Evolutionary conservation across 192 early-diverging fungal genomes (phyloP).

Genomic region (Kappamyces sp.): DNA sequence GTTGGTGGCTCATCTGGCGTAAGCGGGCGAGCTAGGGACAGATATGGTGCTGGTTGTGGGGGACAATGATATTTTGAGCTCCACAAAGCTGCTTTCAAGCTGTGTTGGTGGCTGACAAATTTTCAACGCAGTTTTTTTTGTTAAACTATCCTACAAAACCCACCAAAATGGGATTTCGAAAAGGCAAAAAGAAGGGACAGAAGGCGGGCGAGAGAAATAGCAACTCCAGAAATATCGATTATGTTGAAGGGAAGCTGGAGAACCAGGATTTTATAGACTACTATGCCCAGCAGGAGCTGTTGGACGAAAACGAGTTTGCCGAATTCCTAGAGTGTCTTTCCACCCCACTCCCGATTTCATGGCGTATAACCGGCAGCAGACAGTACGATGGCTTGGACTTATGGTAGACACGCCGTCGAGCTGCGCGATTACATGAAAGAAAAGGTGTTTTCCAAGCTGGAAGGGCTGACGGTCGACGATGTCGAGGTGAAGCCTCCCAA

Average conservation of each 20-base stretch:
- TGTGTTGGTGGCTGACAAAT: background rate
- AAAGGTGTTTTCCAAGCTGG: constrained; percentile 55
- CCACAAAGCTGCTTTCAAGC: background rate
- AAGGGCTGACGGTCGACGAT: constrained; percentile 60
- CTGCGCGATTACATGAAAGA: constrained; percentile 65
- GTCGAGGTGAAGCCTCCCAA: constrained; percentile 66
- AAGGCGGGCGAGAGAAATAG: too few species aligned
- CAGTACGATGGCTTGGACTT: constrained; percentile 33
- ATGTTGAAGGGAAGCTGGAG: constrained; percentile 25
- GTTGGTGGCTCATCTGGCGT: too few species aligned
- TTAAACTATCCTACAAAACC: background rate
- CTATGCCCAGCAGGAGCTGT: constrained; percentile 66
- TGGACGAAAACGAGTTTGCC: constrained; percentile 80
- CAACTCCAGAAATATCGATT: background rate
- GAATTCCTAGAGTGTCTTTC: constrained; percentile 65
- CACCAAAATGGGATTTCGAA: constrained; percentile 1
- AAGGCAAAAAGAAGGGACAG: background rate
- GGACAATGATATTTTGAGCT: too few species aligned
- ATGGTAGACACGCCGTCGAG: constrained; percentile 55
- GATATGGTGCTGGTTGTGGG: too few species aligned
- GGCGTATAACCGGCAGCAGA: constrained; percentile 88
- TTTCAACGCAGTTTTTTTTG: too few species aligned
- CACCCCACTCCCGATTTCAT: constrained; percentile 78
- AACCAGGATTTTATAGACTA: constrained; percentile 63
- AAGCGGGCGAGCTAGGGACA: too few species aligned